These are phyloP conservation scores for Clitocybe nebularis DNA, from an alignment of 1,284 basidiomycete genomes.

Conservation along the genomic window DNA sequence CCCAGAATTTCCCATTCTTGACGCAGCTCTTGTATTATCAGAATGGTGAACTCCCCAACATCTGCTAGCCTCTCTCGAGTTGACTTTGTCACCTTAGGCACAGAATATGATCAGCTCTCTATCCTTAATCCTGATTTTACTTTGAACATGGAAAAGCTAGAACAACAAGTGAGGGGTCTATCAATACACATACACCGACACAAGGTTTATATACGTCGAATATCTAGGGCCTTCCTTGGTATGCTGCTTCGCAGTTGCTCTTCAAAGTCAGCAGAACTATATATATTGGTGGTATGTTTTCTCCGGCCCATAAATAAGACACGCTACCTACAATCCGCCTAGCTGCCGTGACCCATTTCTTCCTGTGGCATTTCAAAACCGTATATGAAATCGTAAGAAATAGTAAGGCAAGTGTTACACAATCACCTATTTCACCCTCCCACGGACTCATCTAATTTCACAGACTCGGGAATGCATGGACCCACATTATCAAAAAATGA, in stretches of 20 bases:
- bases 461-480: conserved; percentile 3
- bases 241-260: conserved; percentile 37
- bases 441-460: too few relatives aligned
- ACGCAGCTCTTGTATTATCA: conserved; percentile 37
- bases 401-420: neutral
- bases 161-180: conserved; percentile 25
- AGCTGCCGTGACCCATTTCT: conserved; percentile 4
- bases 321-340: too few relatives aligned
- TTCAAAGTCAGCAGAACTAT: conserved; percentile 28
- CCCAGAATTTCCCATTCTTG: conserved; percentile 46
- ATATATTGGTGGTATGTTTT: conserved; percentile 4
- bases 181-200: too few relatives aligned
- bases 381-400: conserved; percentile 6
- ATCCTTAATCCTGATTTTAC: conserved; percentile 34
- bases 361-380: conserved; percentile 3
- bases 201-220: too few relatives aligned
- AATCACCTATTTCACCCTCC: too few relatives aligned
- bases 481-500: conserved; percentile 5
- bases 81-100: conserved; percentile 7
- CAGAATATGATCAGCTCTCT: conserved; percentile 28
- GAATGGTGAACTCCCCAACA: conserved; percentile 28
- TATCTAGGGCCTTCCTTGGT: conserved; percentile 40
- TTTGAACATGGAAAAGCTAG: conserved; percentile 39
- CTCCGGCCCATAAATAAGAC: too few relatives aligned
- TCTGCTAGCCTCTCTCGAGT: neutral